Base-by-base conservation (phyloP, 2,329 filamentous ascomycete genomes). In the Sclerotinia spermophila region DNA sequence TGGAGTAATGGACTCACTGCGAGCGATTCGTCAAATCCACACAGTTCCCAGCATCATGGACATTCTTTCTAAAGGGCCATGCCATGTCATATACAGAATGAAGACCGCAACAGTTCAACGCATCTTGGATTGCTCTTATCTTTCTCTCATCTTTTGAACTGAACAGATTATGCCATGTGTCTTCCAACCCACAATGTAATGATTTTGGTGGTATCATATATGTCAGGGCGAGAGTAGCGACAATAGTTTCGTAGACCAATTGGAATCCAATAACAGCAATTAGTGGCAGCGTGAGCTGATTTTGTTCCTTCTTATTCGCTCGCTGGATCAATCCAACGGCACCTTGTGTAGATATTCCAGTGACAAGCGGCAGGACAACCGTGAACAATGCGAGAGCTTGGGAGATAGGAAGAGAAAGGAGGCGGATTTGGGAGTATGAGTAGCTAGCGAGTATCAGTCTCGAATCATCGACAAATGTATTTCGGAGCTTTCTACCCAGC, bases 51-150 rank as follows among this genome's bases (percentile, higher is more conserved):
- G 53, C 6, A 19, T 11, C 53, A 27, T 60, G 33, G 6, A 27
- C 53, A 35, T 68, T 30, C 21, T 44, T 24, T 27, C n/a, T 82
- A 71, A 91, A 92, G 0, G 90, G 91, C 82, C 85, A 92, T 0
- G 86, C 85, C 74, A 85, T 86, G 76, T 93, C 89, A 42, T 77
- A 79, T 40, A 87, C 77, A 6, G 82, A 84, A 69, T 83, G 83
- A 45, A 92, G 82, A 0, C 91, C 91, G 74, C 91, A 93, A 81
- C 91, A 93, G 11, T 85, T 77, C 44, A 92, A 84, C 0, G 84
- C 79, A 76, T 93, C 88, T 76, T 93, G 91, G 66, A 93, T 89
- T 2, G 80, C 79, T 56, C 83, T 81, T 70, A 93, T 85, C 2
- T 82, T 79, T 7, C 77, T 75, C 0, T 73, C 82, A 69, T 91